Percentiles rank a stretch among this genome's conserved stretches.
phyloP scores from a whole-genome alignment of 352 stramenopile genomes.

The Plasmopara muralis region DNA sequence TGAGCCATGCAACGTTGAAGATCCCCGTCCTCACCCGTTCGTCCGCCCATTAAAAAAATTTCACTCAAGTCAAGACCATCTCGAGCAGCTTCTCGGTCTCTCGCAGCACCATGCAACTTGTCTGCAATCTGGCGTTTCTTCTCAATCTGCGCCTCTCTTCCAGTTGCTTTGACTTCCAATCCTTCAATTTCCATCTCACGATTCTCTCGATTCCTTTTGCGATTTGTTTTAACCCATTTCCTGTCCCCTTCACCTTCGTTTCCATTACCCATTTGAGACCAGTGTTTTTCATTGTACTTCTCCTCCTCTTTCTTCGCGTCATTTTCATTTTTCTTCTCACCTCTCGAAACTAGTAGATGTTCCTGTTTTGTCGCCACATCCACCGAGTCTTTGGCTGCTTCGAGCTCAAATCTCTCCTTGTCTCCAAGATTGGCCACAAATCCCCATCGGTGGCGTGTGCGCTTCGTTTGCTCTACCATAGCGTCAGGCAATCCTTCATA shows the following conservation, averaged over 20 bases:
- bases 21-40: conserved; percentile 15
- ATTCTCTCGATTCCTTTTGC: conserved; percentile 34
- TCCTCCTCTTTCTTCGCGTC: conserved; percentile 5
- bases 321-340: conserved; percentile 2
- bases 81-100: conserved; percentile 48
- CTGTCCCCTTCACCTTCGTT: conserved; percentile 20
- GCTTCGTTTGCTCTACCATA: conserved; percentile 59
- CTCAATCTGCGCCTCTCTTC: conserved; percentile 55
- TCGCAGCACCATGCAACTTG: conserved; percentile 53
- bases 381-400: conserved; percentile 62
- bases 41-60: conserved; percentile 56
- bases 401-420: conserved; percentile 50
- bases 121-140: conserved; percentile 38
- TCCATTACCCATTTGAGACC: neutral
- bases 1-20: conserved; percentile 37
- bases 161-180: conserved; percentile 51
- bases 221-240: conserved; percentile 22
- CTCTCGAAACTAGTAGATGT: conserved; percentile 25
- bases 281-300: conserved; percentile 3
- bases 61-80: conserved; percentile 67
- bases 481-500: conserved; percentile 53
- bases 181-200: conserved; percentile 50
- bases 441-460: conserved; percentile 66
- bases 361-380: conserved; percentile 56
- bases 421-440: conserved; percentile 58